A percentile compares a stretch with the other conserved stretches of the same genome.
phyloP scores from a whole-genome alignment of 106 monocot species.

The Dendrobium huoshanense region DNA sequence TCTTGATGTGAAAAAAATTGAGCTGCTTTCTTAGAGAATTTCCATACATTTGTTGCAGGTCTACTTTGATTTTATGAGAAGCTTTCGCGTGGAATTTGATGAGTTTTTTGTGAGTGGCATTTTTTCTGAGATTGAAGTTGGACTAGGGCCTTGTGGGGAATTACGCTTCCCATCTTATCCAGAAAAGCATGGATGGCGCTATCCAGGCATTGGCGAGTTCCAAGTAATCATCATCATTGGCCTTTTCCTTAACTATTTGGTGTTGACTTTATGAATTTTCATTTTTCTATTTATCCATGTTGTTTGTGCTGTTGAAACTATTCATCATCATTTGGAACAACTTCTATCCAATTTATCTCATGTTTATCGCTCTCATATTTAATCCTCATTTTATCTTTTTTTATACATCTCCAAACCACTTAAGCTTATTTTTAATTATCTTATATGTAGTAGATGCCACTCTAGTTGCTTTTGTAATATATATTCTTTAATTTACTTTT shows the following conservation, averaged over 20 bases:
- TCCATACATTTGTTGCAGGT: conserved; percentile 34
- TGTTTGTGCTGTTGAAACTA: background rate
- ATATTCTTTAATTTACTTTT: too few species aligned
- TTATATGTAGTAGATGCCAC: too few species aligned
- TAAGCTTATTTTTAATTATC: too few species aligned
- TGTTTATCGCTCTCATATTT: too few species aligned
- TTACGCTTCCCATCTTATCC: conserved; percentile 89
- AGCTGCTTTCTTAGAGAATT: background rate
- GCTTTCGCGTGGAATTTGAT: conserved; percentile 81
- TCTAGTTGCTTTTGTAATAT: too few species aligned
- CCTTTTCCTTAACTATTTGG: background rate
- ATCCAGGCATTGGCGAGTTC: conserved; percentile 94
- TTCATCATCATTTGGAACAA: background rate
- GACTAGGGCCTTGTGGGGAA: conserved; percentile 92
- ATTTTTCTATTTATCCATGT: background rate
- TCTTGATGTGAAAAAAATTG: background rate
- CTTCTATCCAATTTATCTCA: background rate
- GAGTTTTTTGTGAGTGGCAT: conserved; percentile 83
- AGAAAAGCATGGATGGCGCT: conserved; percentile 83
- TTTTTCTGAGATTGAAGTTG: conserved; percentile 79
- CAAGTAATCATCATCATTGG: conserved; percentile 38
- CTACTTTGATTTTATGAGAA: conserved; percentile 97
- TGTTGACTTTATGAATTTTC: background rate
- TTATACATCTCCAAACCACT: too few species aligned
- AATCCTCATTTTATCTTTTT: too few species aligned